Evolutionary conservation across 139 green algal genomes (phyloP).

Genomic region (Chlamydomonas sphaeroides): DNA sequence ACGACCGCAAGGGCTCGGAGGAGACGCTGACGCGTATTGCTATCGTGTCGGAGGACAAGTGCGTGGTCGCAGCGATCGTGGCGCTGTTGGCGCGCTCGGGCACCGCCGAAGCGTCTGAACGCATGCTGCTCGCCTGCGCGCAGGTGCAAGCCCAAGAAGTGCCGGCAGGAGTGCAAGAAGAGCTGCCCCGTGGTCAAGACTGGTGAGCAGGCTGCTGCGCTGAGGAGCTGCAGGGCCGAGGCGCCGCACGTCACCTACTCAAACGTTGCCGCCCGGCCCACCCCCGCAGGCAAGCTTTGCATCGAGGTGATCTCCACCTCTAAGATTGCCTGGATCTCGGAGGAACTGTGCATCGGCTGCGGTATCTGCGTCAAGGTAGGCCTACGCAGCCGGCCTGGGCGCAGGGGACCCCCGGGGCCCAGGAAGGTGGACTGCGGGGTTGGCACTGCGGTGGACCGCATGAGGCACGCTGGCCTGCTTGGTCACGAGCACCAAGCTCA

Average conservation of each 20-base stretch:
- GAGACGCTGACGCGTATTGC: conserved; percentile 96
- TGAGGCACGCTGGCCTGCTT: too few species aligned
- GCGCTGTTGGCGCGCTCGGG: too few species aligned
- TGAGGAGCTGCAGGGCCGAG: too few species aligned
- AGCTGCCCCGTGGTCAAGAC: conserved; percentile 98
- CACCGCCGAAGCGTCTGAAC: too few species aligned
- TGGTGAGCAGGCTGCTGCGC: conserved; percentile 71
- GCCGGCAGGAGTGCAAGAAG: conserved; percentile 99
- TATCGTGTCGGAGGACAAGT: conserved; percentile 94
- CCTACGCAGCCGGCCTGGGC: too few species aligned
- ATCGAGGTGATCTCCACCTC: conserved; percentile 90
- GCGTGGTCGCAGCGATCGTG: too few species aligned
- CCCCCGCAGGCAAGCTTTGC: conserved; percentile 92
- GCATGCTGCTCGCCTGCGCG: background rate
- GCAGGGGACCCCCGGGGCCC: too few species aligned
- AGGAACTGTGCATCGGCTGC: conserved; percentile 99
- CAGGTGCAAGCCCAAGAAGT: conserved; percentile 99
- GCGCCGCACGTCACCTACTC: too few species aligned
- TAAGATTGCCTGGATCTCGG: conserved; percentile 96
- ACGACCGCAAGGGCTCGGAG: conserved; percentile 78
- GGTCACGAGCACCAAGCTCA: too few species aligned
- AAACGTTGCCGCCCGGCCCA: too few species aligned
- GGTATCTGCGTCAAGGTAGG: conserved; percentile 99
- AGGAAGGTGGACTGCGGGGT: too few species aligned
- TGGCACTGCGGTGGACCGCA: too few species aligned